phyloP scores from a whole-genome alignment of 2,329 filamentous ascomycete species.

The Apiospora koreana region DNA sequence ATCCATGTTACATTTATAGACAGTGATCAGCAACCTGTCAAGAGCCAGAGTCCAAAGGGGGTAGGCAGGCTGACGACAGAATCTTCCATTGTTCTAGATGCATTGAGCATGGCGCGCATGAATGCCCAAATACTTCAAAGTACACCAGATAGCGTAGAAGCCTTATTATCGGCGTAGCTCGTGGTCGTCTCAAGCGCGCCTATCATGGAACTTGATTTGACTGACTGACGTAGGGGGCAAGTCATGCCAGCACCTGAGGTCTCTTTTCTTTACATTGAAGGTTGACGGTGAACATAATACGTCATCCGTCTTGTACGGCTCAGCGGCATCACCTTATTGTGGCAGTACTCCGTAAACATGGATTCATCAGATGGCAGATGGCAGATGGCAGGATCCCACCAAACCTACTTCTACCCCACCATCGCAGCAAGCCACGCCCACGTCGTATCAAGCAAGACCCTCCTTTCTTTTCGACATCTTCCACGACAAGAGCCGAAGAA shows the following conservation, averaged over 20 bases:
- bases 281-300: not conserved
- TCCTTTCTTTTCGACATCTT: not conserved
- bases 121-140: not conserved
- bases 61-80: not conserved
- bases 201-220: no score
- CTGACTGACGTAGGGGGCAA: not conserved
- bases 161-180: not conserved
- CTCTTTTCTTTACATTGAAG: not conserved
- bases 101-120: not conserved
- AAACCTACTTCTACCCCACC: not conserved
- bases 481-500: not conserved
- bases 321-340: not conserved
- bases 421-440: not conserved
- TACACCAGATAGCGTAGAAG: not conserved
- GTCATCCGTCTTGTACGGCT: not conserved
- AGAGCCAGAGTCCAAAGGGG: not conserved
- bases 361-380: not conserved
- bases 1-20: not conserved
- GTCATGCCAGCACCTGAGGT: not conserved
- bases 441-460: not conserved
- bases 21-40: not conserved
- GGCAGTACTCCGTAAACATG: not conserved
- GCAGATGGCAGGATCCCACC: conserved; percentile 1
- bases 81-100: not conserved
- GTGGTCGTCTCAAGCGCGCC: not conserved